Conservation (phyloP, 2,329 filamentous ascomycete species). For the Thielaviopsis cerberus region DNA sequence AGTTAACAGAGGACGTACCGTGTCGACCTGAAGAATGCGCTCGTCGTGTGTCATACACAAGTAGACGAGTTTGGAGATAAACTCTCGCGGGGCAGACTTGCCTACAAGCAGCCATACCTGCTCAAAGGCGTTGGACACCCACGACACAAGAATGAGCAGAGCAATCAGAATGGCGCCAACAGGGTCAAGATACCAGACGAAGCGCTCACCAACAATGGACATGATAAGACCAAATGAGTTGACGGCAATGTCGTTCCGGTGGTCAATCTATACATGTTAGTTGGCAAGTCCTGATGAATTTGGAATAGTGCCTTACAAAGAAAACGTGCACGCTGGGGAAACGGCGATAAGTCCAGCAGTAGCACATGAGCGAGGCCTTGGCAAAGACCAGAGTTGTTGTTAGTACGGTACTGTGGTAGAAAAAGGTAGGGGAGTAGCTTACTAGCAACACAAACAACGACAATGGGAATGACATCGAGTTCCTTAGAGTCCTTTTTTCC, state of each 20-base stretch:
- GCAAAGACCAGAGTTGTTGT: constrained; percentile 23
- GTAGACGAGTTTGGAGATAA: constrained; percentile 37
- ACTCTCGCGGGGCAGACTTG: constrained; percentile 39
- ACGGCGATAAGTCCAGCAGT: constrained; percentile 32
- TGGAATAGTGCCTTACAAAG: constrained; percentile 21
- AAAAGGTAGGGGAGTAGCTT: constrained; percentile 16
- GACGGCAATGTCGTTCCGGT: constrained; percentile 37
- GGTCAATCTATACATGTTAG: constrained; percentile 24
- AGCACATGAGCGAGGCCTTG: constrained; percentile 33
- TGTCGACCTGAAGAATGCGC: constrained; percentile 39
- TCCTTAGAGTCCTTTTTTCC: constrained; percentile 24
- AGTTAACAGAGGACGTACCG: constrained; percentile 18
- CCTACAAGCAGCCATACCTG: constrained; percentile 44
- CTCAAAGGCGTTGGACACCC: constrained; percentile 41
- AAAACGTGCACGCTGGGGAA: constrained; percentile 39
- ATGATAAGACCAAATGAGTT: constrained; percentile 37
- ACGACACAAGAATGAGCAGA: constrained; percentile 41
- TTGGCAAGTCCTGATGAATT: background rate
- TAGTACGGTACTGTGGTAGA: background rate
- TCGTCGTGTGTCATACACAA: constrained; percentile 34
- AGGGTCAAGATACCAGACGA: constrained; percentile 42
- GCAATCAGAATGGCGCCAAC: constrained; percentile 42
- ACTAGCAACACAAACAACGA: constrained; percentile 36
- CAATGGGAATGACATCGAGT: constrained; percentile 34
- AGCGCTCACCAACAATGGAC: constrained; percentile 32